phyloP scores from a whole-genome alignment of 1,139 yeast genomes.

The Geotrichum klebahnii region DNA sequence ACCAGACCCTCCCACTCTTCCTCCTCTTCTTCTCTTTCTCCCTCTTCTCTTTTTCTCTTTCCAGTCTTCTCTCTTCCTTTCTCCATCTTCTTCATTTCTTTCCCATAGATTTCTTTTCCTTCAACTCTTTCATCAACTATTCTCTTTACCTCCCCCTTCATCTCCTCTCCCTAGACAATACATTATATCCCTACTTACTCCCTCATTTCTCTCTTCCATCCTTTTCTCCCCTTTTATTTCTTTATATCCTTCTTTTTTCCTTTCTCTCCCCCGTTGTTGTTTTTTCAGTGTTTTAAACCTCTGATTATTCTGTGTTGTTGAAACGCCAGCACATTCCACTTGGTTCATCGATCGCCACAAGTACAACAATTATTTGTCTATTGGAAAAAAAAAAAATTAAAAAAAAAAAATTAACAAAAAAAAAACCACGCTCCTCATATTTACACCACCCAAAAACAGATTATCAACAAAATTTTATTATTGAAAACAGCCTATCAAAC shows the following conservation, averaged over 20 bases:
- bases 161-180: neutral
- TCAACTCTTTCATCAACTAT: no score
- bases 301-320: neutral
- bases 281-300: neutral
- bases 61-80: neutral
- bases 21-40: neutral
- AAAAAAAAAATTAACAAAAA: neutral
- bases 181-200: neutral
- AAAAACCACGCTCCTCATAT: neutral
- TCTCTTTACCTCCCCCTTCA: neutral
- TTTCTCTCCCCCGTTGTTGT: neutral
- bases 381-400: no score
- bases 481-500: neutral
- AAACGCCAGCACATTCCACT: slow-evolving; percentile 20
- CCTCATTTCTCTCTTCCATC: neutral
- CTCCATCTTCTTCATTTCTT: no score
- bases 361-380: neutral
- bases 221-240: neutral
- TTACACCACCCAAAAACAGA: neutral
- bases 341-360: slow-evolving; percentile 18
- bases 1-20: no score
- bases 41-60: neutral
- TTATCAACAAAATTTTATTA: neutral
- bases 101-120: neutral
- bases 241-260: slow-evolving; percentile 2